Conservation (phyloP, 768 basidiomycete genomes). For the Leccinum subtestaceum region DNA sequence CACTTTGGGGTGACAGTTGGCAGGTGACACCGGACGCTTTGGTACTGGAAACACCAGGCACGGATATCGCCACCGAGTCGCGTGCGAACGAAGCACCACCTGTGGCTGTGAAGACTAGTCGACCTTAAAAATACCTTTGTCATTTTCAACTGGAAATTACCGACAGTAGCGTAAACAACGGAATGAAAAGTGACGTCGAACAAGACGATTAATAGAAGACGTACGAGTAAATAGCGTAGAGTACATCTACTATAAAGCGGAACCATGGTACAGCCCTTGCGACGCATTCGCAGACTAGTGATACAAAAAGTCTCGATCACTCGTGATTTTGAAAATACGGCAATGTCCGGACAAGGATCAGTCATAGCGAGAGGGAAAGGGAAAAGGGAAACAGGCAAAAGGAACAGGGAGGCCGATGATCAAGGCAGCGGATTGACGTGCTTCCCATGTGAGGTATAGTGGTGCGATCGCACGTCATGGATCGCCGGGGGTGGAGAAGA, state of each 20-base stretch:
- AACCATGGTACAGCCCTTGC: constrained; percentile 20
- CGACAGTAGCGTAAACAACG: constrained; percentile 24
- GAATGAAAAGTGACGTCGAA: constrained; percentile 19
- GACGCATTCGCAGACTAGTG: constrained; percentile 29
- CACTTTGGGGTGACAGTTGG: background rate
- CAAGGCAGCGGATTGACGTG: constrained; percentile 47
- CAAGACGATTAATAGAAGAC: constrained; percentile 27
- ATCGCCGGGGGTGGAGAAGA: constrained; percentile 42
- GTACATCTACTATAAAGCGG: constrained; percentile 34
- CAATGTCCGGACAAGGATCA: constrained; percentile 27
- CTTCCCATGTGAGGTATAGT: constrained; percentile 43
- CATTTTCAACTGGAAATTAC: constrained; percentile 21
- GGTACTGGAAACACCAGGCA: constrained; percentile 1
- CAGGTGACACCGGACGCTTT: constrained; percentile 20
- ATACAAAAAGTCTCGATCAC: constrained; percentile 32
- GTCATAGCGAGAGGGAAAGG: constrained; percentile 16
- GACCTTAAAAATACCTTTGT: constrained; percentile 34
- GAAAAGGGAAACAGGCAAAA: constrained; percentile 14
- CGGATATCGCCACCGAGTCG: constrained; percentile 19
- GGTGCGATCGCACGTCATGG: constrained; percentile 36
- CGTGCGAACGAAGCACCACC: constrained; percentile 16
- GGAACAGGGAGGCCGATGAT: constrained; percentile 25
- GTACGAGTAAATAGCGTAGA: constrained; percentile 33
- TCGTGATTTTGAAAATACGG: constrained; percentile 30
- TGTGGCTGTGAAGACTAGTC: constrained; percentile 29